A percentile compares a stretch with the other conserved stretches of the same genome.
Conservation (phyloP, 306 rosid species). For the Biancaea sappan region DNA sequence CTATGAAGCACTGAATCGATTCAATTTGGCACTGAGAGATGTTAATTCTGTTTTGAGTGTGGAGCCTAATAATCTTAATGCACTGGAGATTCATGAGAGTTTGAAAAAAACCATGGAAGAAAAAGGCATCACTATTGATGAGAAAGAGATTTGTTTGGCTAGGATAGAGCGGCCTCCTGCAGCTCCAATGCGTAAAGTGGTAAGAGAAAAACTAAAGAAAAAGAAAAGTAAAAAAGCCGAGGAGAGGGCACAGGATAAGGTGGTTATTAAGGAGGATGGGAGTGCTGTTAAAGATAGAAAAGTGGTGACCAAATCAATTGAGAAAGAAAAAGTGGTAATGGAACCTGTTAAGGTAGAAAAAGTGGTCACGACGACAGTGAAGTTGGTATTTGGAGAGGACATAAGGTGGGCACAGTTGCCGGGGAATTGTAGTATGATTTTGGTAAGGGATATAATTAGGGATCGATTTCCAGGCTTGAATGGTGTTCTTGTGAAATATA, state of each 20-base stretch:
- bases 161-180: conserved; percentile 36
- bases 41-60: conserved; percentile 54
- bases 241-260: conserved; percentile 51
- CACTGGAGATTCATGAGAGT: conserved; percentile 55
- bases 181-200: conserved; percentile 42
- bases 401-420: conserved; percentile 64
- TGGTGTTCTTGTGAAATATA: conserved; percentile 66
- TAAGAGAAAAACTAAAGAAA: conserved; percentile 52
- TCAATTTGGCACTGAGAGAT: conserved; percentile 65
- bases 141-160: conserved; percentile 49
- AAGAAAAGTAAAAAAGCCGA: conserved; percentile 53
- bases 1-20: conserved; percentile 63
- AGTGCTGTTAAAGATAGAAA: conserved; percentile 41
- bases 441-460: conserved; percentile 48
- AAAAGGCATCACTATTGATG: conserved; percentile 53
- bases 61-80: conserved; percentile 59
- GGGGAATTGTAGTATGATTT: conserved; percentile 51
- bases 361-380: conserved; percentile 52
- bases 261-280: conserved; percentile 45
- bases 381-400: conserved; percentile 69
- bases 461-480: conserved; percentile 62
- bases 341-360: conserved; percentile 48
- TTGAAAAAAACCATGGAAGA: conserved; percentile 46
- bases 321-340: conserved; percentile 36
- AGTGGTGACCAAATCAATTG: conserved; percentile 25